Conservation (phyloP, 2,329 filamentous ascomycete genomes). For the Alternaria tenuissima region DNA sequence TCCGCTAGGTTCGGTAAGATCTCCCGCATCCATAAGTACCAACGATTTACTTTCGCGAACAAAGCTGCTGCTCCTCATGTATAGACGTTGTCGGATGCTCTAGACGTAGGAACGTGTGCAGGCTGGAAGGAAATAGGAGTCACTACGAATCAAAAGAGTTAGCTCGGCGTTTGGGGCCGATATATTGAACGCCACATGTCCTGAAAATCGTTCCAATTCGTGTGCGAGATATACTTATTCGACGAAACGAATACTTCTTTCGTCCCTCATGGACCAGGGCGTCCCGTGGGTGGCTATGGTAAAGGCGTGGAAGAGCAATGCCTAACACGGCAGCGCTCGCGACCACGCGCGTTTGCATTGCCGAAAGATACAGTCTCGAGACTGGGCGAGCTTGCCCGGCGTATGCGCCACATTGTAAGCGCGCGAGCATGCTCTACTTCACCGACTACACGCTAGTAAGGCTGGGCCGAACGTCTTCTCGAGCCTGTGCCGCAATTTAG, state of each 20-base stretch:
- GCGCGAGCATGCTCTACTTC: slow-evolving; percentile 10
- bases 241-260: background rate
- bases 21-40: background rate
- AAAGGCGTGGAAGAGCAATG: background rate
- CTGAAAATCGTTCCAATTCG: background rate
- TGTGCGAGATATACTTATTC: background rate
- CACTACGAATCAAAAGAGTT: background rate
- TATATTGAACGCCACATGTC: background rate
- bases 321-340: background rate
- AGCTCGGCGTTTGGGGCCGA: background rate
- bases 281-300: background rate
- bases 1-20: background rate
- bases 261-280: background rate
- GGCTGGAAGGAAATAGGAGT: background rate
- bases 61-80: background rate
- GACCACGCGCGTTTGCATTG: background rate
- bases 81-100: background rate
- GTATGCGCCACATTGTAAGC: slow-evolving; percentile 11
- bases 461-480: background rate
- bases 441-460: slow-evolving; percentile 15
- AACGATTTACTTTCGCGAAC: background rate
- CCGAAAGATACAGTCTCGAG: background rate
- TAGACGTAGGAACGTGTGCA: background rate
- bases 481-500: slow-evolving; percentile 7
- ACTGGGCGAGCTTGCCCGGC: slow-evolving; percentile 14